Conservation (phyloP, 148 eudicot species). For the Cornus florida region DNA sequence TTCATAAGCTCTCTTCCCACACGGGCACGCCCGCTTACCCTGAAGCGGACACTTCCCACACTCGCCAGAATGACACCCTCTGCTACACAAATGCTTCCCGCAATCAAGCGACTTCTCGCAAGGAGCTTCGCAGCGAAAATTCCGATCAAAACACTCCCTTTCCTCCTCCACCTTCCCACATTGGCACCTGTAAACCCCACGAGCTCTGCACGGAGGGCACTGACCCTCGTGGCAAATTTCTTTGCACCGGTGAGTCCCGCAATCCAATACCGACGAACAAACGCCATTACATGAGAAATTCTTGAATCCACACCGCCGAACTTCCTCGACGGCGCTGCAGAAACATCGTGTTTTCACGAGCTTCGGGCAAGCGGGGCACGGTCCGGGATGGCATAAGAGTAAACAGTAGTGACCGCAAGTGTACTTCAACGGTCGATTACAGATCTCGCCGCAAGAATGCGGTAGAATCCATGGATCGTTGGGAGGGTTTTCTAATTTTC, state of each 20-base stretch:
- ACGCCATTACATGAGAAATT: slow-evolving; percentile 69
- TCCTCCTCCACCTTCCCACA: slow-evolving; percentile 75
- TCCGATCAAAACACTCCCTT: slow-evolving; percentile 75
- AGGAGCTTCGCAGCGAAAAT: slow-evolving; percentile 59
- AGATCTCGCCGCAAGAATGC: slow-evolving; percentile 94
- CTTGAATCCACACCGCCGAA: slow-evolving; percentile 88
- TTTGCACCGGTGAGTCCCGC: slow-evolving; percentile 65
- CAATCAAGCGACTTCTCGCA: slow-evolving; percentile 64
- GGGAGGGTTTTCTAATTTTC: slow-evolving; percentile 64
- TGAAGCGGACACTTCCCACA: slow-evolving; percentile 87
- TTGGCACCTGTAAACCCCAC: slow-evolving; percentile 60
- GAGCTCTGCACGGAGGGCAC: slow-evolving; percentile 73
- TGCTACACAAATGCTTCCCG: slow-evolving; percentile 80
- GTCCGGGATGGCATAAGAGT: slow-evolving; percentile 90
- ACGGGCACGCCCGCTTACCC: slow-evolving; percentile 84
- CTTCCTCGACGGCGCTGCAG: slow-evolving; percentile 74
- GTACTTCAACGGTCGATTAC: slow-evolving; percentile 58
- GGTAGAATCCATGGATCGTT: slow-evolving; percentile 93
- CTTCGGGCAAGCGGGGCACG: slow-evolving; percentile 94
- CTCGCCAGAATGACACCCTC: slow-evolving; percentile 80
- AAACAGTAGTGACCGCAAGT: slow-evolving; percentile 83
- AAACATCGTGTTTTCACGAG: slow-evolving; percentile 68
- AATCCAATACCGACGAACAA: slow-evolving; percentile 56
- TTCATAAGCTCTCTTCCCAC: slow-evolving; percentile 81
- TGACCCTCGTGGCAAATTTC: slow-evolving; percentile 83